phyloP scores from a whole-genome alignment of 768 basidiomycete genomes.

The Exsudoporus frostii region DNA sequence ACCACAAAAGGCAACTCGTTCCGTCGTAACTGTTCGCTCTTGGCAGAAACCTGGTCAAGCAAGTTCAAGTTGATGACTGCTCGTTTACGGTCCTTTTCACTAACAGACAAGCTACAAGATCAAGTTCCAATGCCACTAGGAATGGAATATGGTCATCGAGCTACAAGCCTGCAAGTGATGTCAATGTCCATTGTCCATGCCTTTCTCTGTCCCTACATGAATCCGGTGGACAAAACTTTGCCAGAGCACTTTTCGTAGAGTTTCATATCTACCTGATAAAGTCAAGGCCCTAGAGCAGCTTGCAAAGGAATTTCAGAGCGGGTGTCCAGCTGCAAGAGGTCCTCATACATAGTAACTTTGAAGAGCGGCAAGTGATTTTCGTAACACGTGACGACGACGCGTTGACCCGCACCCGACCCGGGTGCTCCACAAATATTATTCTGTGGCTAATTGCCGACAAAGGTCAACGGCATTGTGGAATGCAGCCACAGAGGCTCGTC shows the following conservation, averaged over 20 bases:
- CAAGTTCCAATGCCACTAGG: background rate
- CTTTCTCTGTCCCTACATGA: background rate
- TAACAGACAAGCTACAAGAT: background rate
- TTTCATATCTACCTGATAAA: no score
- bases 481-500: slow-evolving; percentile 4
- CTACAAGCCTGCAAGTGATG: no score
- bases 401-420: slow-evolving; percentile 1
- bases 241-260: background rate
- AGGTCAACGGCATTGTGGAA: slow-evolving; percentile 24
- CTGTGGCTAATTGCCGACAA: slow-evolving; percentile 21
- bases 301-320: no score
- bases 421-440: background rate
- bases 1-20: no score
- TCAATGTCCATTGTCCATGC: background rate
- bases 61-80: no score
- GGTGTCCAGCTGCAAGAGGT: background rate
- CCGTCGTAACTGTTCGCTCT: no score
- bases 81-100: background rate
- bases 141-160: no score
- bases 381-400: slow-evolving; percentile 27
- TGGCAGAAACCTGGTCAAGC: no score
- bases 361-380: slow-evolving; percentile 16
- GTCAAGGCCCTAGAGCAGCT: background rate
- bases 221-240: background rate
- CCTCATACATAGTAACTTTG: background rate